Evolutionary conservation across 192 early-diverging fungal genomes (phyloP), one percentile per base, ranked within the genome.

Genomic region (Haplosporangium gracile): DNA sequence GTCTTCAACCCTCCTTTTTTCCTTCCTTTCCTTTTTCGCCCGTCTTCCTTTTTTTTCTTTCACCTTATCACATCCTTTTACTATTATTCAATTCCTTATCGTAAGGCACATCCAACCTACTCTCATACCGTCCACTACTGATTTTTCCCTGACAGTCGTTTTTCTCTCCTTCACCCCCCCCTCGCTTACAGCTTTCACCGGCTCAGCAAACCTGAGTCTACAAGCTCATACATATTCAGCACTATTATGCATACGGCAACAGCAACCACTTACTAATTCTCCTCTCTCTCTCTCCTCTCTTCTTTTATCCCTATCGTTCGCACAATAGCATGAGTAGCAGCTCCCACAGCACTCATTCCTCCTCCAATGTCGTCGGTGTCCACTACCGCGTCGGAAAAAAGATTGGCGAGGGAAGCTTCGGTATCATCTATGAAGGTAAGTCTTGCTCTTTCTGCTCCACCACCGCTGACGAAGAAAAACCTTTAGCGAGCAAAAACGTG

Each of bases 391-490:
- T 99, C 47, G 97, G 97, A 63, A 96, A 95, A 88, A 97, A 97
- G 90, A 97, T 99, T 90, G 98, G 98, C 47, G 98, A 99, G 88
- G 98, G 98, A 51, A 96, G 95, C 83, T 99, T 99, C 93, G 98
- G 98, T 70, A 95, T 98, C 90, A 98, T 99, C 79, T 99, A 98
- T 88, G 97, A 99, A 95, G 98, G 98, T 97, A 89, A 85, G 77
- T 72, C 57, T 10, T 24, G 57, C 36, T 53, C 43, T 47, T 29
- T 68, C 80, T 51, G 34, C 10, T 26, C 39, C 32, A 63, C 15
- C 2, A 2, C 36, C 53, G 47, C 68, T 63, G n/a, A 22, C 9
- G 11, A 29, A 65, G 32, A n/a, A 57, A 57, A 7, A 60, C 10
- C 13, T 26, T 6, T 13, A 4, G 22, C 26, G 13, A 32, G 4